Conservation (phyloP, 192 early-diverging fungal species). For the Linnemannia elongata region DNA sequence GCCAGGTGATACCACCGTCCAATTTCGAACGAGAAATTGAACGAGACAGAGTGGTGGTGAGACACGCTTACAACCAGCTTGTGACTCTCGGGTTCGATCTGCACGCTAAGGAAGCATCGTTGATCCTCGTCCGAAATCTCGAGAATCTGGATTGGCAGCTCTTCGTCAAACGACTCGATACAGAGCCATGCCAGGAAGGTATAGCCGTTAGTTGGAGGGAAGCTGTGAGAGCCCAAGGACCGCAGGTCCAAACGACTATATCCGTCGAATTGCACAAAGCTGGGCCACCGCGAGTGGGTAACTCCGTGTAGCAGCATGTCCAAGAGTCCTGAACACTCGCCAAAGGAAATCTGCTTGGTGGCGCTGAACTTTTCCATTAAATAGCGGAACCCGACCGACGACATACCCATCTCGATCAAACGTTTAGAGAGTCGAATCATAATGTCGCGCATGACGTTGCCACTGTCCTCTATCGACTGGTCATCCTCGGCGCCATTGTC, state of each 20-base stretch:
- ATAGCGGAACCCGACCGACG: constrained; percentile 65
- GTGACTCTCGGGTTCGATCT: constrained; percentile 61
- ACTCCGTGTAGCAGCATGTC: constrained; percentile 69
- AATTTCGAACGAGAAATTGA: constrained; percentile 67
- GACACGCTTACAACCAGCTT: constrained; percentile 60
- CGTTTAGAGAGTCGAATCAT: constrained; percentile 63
- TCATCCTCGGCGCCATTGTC: constrained; percentile 9
- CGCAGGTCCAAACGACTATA: constrained; percentile 62
- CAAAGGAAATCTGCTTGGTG: constrained; percentile 51
- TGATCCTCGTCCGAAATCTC: constrained; percentile 65
- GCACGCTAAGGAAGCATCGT: constrained; percentile 58
- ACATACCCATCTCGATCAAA: constrained; percentile 69
- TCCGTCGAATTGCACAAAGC: constrained; percentile 74
- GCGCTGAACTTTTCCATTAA: constrained; percentile 68
- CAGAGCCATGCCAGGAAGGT: constrained; percentile 73
- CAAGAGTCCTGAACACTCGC: constrained; percentile 56
- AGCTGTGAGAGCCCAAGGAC: constrained; percentile 57
- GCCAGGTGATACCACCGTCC: constrained; percentile 78
- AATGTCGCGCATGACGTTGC: constrained; percentile 48
- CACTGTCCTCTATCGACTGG: constrained; percentile 16
- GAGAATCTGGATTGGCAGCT: constrained; percentile 58
- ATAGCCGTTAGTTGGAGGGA: constrained; percentile 72
- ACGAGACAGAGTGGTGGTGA: constrained; percentile 60
- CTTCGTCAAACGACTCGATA: constrained; percentile 68
- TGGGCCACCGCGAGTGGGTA: constrained; percentile 68